phyloP scores from a whole-genome alignment of 805 yeast genomes.

The Dipodascopsis tothii region DNA sequence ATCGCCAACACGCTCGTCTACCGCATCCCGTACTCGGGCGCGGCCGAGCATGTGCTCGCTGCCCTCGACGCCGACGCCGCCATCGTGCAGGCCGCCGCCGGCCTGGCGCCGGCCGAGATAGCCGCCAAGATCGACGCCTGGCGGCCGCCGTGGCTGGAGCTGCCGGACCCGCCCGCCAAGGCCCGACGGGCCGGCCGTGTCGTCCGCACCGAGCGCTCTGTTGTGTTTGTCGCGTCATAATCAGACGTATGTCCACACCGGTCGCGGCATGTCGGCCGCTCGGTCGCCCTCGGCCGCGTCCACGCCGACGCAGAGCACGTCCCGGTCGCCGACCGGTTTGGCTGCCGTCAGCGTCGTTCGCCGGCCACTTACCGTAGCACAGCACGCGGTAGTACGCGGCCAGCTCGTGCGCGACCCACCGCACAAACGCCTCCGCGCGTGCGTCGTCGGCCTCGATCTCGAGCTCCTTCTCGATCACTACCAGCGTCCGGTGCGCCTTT shows the following conservation, averaged over 20 bases:
- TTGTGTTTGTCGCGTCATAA: too few species aligned
- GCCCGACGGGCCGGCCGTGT: too few species aligned
- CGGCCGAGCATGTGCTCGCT: too few species aligned
- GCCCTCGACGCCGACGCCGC: too few species aligned
- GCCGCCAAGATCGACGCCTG: too few species aligned
- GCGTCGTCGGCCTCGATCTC: slow-evolving; percentile 12
- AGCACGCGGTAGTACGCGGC: slow-evolving; percentile 15
- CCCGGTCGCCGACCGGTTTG: slow-evolving; percentile 6
- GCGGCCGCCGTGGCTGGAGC: too few species aligned
- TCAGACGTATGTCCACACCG: slow-evolving; percentile 16
- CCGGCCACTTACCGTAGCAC: slow-evolving; percentile 17
- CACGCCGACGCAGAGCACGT: slow-evolving; percentile 12
- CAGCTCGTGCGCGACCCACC: slow-evolving; percentile 21
- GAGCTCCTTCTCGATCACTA: slow-evolving; percentile 13
- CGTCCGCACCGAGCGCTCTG: too few species aligned
- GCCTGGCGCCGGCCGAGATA: too few species aligned
- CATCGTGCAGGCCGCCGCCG: too few species aligned
- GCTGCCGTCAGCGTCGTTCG: slow-evolving; percentile 3
- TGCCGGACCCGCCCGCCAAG: too few species aligned
- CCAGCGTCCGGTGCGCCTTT: slow-evolving; percentile 1
- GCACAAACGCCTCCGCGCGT: slow-evolving; percentile 15
- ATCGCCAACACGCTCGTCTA: too few species aligned
- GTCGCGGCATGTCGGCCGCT: slow-evolving; percentile 6
- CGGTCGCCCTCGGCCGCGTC: slow-evolving; percentile 1
- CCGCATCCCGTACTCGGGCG: too few species aligned